Evolutionary conservation across 208 protist genomes (phyloP).

Genomic region (Jaenimonas drosophilae): DNA sequence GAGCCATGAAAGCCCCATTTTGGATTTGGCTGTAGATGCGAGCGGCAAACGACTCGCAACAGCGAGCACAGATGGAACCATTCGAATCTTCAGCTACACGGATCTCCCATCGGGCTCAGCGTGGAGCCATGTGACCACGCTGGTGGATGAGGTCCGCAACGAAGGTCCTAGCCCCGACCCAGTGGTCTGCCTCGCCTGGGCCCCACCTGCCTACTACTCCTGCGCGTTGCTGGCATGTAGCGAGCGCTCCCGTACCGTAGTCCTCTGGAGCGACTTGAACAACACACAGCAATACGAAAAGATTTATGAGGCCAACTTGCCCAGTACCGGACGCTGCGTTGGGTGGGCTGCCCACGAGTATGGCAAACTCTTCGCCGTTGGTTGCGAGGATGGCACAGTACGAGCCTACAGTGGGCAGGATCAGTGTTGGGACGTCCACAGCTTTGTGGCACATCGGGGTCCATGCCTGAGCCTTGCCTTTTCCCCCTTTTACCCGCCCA

Average conservation of each 20-base stretch:
- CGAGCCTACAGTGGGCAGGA: conserved; percentile 51
- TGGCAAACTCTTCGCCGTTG: conserved; percentile 72
- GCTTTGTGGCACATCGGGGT: conserved; percentile 30
- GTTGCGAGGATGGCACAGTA: conserved; percentile 51
- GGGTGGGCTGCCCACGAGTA: conserved; percentile 75
- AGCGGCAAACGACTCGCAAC: conserved; percentile 49
- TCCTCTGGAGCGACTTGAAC: conserved; percentile 47
- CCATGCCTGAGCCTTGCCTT: conserved; percentile 48
- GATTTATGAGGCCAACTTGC: conserved; percentile 39
- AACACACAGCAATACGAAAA: conserved; percentile 31
- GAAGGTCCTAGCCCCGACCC: no score
- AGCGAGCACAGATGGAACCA: conserved; percentile 50
- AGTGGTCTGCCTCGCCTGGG: conserved; percentile 70
- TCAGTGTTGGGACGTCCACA: conserved; percentile 46
- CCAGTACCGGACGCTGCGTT: conserved; percentile 36
- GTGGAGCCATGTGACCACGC: conserved; percentile 5
- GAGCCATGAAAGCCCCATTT: conserved; percentile 41
- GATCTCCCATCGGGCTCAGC: background rate
- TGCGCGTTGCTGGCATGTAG: conserved; percentile 55
- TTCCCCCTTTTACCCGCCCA: conserved; percentile 54
- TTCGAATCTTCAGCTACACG: conserved; percentile 34
- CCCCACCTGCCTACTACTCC: conserved; percentile 41
- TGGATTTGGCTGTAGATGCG: conserved; percentile 57
- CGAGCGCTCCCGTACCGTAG: conserved; percentile 19
- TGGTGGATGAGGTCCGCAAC: conserved; percentile 15